Evolutionary conservation across 352 stramenopile species (phyloP).

Genomic region (Globisporangium splendens): DNA sequence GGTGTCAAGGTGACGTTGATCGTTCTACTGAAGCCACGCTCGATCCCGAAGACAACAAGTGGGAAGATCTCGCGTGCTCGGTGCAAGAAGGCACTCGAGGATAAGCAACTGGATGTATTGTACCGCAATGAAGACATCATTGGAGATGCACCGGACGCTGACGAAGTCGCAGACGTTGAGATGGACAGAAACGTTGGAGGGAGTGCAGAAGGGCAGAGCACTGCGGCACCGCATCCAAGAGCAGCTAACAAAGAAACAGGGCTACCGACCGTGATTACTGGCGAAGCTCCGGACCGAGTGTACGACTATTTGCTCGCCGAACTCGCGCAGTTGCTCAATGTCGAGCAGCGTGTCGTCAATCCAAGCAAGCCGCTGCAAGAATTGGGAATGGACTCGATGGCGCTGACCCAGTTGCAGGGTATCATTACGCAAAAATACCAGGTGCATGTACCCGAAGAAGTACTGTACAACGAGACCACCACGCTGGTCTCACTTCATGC

Average conservation of each 20-base stretch:
- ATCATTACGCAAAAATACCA: conserved; percentile 88
- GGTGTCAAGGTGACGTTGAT: conserved; percentile 88
- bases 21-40: conserved; percentile 87
- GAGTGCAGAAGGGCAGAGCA: conserved; percentile 16
- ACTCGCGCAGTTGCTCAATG: conserved; percentile 55
- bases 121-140: conserved; percentile 85
- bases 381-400: conserved; percentile 92
- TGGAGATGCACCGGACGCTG: conserved; percentile 31
- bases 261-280: conserved; percentile 47
- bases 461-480: conserved; percentile 90
- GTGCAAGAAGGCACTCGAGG: conserved; percentile 65
- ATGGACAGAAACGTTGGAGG: conserved; percentile 23
- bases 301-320: conserved; percentile 54
- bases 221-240: conserved; percentile 1
- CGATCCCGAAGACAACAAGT: conserved; percentile 97
- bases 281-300: conserved; percentile 48
- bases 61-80: conserved; percentile 97
- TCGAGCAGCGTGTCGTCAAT: conserved; percentile 45
- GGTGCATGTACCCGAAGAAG: conserved; percentile 89
- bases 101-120: conserved; percentile 57
- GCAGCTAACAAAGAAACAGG: conserved; percentile 18
- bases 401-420: conserved; percentile 93
- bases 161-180: conserved; percentile 25
- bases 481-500: conserved; percentile 83
- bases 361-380: conserved; percentile 60